A percentile compares a stretch with the other conserved stretches of the same genome.
Evolutionary conservation across 129 eudicot genomes (phyloP).

Genomic region (Ambrosia artemisiifolia): DNA sequence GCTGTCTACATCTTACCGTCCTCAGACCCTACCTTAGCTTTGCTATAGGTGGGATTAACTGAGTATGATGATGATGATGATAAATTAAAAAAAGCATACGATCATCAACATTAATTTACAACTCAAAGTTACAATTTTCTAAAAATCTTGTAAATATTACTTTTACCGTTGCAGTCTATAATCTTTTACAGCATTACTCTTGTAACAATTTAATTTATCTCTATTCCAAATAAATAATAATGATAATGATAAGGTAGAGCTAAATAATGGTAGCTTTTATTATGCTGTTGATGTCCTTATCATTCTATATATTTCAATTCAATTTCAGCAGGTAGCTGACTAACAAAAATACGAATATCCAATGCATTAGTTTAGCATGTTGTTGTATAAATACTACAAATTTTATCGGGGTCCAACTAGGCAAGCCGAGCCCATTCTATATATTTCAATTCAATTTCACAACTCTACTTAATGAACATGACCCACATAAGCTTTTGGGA

Average conservation of each 20-base stretch:
- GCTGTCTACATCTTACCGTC: too few relatives aligned
- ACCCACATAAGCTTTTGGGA: slow-evolving; percentile 17
- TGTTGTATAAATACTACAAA: neutral
- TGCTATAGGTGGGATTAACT: too few relatives aligned
- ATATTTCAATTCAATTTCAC: too few relatives aligned
- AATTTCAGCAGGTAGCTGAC: neutral
- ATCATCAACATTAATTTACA: neutral
- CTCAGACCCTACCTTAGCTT: too few relatives aligned
- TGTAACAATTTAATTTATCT: neutral
- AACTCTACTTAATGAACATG: slow-evolving; percentile 1
- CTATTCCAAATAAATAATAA: neutral
- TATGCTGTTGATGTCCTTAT: slow-evolving; percentile 12
- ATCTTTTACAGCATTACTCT: neutral
- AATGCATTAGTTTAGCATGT: neutral
- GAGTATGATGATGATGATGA: too few relatives aligned
- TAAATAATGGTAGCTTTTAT: neutral
- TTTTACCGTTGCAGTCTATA: neutral
- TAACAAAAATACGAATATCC: neutral
- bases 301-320: neutral
- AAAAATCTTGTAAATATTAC: neutral
- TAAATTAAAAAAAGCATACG: neutral
- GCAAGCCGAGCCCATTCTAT: neutral
- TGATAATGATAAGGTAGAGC: neutral
- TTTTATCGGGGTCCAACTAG: neutral
- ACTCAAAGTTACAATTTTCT: neutral